Conservation (phyloP, 2,329 filamentous ascomycete species). For the Epichloe uncinata region DNA sequence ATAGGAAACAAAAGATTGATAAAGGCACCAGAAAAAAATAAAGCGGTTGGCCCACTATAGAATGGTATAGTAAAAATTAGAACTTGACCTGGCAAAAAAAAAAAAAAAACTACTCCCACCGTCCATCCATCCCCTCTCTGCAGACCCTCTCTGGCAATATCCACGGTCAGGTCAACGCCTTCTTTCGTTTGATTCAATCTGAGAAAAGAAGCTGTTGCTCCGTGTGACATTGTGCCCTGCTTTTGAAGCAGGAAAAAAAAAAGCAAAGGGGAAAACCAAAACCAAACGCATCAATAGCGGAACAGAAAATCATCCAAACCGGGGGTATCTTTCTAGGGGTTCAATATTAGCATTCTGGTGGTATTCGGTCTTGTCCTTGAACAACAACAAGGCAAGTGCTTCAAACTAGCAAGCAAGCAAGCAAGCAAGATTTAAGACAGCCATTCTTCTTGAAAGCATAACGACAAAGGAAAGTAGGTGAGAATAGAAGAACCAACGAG, state of each 20-base stretch:
- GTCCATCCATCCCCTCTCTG: neutral
- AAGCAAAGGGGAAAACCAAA: conserved; percentile 3
- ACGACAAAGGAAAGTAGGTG: conserved; percentile 3
- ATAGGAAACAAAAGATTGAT: neutral
- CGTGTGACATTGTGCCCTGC: neutral
- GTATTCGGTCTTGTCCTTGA: neutral
- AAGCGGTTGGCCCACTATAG: neutral
- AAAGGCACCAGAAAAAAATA: neutral
- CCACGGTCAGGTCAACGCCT: neutral
- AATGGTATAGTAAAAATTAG: neutral
- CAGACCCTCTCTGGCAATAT: neutral
- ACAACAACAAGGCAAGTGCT: neutral
- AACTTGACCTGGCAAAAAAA: neutral
- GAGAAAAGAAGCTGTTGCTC: neutral
- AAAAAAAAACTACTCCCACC: neutral
- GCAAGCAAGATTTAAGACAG: conserved; percentile 2
- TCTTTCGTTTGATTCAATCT: neutral
- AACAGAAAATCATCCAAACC: conserved; percentile 14
- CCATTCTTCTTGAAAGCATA: neutral
- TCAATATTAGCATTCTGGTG: conserved; percentile 18
- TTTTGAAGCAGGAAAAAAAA: neutral
- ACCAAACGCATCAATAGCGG: conserved; percentile 1
- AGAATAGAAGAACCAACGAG: neutral
- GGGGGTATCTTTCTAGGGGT: conserved; percentile 27
- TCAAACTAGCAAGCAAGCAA: neutral